Evolutionary conservation across 2,329 filamentous ascomycete genomes (phyloP).

Genomic region (Paracorniculantispora psalliotae): DNA sequence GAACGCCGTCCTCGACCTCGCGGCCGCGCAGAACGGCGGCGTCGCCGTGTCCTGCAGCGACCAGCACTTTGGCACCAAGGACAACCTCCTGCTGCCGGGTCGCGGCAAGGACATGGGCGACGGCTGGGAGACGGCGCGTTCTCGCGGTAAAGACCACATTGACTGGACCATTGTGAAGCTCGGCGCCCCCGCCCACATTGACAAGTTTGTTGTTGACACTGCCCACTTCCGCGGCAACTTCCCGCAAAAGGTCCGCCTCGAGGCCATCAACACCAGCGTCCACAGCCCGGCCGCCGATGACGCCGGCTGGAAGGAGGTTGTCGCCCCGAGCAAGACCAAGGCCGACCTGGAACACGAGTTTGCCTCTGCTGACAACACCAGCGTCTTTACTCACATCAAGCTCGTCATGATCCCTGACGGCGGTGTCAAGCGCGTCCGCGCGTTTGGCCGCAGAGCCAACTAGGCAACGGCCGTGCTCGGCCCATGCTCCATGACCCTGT

Average conservation of each 20-base stretch:
- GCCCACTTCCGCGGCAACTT: constrained; percentile 82
- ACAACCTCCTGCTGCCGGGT: constrained; percentile 74
- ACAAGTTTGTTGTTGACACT: constrained; percentile 70
- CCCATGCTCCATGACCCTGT: background rate
- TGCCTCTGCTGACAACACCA: constrained; percentile 48
- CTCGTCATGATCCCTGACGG: constrained; percentile 91
- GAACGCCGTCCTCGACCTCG: constrained; percentile 66
- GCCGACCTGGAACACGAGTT: constrained; percentile 71
- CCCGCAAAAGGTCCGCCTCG: constrained; percentile 67
- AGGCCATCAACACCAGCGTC: constrained; percentile 53
- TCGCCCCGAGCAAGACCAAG: constrained; percentile 62
- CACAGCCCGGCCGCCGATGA: constrained; percentile 53
- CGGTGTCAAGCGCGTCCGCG: constrained; percentile 78
- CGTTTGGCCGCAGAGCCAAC: constrained; percentile 30
- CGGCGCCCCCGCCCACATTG: constrained; percentile 59
- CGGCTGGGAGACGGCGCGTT: constrained; percentile 80
- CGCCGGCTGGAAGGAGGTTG: constrained; percentile 60
- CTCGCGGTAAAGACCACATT: constrained; percentile 63
- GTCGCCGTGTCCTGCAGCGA: constrained; percentile 73
- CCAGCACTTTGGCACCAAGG: constrained; percentile 78
- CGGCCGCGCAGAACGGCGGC: constrained; percentile 72
- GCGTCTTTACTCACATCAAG: constrained; percentile 75
- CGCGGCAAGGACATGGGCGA: constrained; percentile 82
- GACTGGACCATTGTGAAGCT: constrained; percentile 79
- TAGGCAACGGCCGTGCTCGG: background rate